Base-by-base conservation (phyloP, 1,139 yeast genomes). In the Taphrina wiesneri region DNA sequence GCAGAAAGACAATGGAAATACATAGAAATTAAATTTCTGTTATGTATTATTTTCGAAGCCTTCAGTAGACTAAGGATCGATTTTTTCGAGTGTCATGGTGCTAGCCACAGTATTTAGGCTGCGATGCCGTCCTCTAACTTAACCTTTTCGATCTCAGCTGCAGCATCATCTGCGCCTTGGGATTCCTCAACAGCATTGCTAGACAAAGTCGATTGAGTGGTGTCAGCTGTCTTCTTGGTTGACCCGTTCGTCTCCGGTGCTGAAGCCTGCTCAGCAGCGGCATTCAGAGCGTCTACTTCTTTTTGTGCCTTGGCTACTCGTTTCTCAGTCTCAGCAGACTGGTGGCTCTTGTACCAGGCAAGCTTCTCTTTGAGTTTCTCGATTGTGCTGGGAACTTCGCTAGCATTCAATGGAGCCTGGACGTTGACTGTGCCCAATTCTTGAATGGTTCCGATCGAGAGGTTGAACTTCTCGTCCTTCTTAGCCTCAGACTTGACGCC, bases 391-490 rank as follows among this genome's bases (percentile, higher is more conserved):
- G 87, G 82, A 70, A 88, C 86, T 67, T 89, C 96, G 30, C 87
- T 95, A 72, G 84, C 80, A 73, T 86, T 83, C 69, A 87, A 81
- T 75, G 99, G 99, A 72, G 92, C 85, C 65, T 89, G 82, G 70
- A 93, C 84, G 70, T 86, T 86, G 76, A 92, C 84, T 73, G 88
- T 87, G 70, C 90, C 82, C 73, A 95, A 84, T 68, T 89, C 84
- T 71, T 87, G 86, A 74, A 93, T 86, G 70, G 90, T 83, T 70
- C 86, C 87, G 68, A 96, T 88, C 75, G 92, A 93, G 73, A 93
- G 84, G 69, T 87, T 82, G 76, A 91, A 87, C 78, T 84, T 84
- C 69, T 76, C 77, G 46, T 68, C 67, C 73, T 80, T 80, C 72
- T 79, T 76, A 71, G 79, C 76, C 69, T 49, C 59, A 19, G 77